These are phyloP conservation scores for Mycena albidolilacea DNA, from an alignment of 768 basidiomycete species.

Conservation along the genomic window DNA sequence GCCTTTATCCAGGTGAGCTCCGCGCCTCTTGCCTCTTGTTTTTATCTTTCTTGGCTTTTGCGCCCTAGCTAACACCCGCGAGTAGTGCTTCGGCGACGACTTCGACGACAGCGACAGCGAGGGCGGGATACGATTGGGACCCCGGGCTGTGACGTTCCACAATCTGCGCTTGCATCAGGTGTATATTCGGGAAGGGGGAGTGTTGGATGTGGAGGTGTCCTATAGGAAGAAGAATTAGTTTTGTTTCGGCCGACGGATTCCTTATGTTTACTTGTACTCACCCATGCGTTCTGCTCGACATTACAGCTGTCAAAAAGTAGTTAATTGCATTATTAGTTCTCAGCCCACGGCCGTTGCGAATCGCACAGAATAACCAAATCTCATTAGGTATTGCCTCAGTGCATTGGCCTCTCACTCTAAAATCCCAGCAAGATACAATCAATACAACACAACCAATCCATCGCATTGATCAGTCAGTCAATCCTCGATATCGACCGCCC, in stretches of 20 bases:
- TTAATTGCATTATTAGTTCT: too few relatives aligned
- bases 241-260: background rate
- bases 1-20: slow-evolving; percentile 22
- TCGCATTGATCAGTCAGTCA: slow-evolving; percentile 46
- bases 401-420: too few relatives aligned
- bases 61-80: background rate
- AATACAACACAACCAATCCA: background rate
- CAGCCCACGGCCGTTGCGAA: too few relatives aligned
- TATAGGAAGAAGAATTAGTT: slow-evolving; percentile 23
- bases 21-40: too few relatives aligned
- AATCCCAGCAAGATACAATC: too few relatives aligned
- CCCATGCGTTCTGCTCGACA: too few relatives aligned
- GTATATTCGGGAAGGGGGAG: slow-evolving; percentile 6
- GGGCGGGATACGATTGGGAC: slow-evolving; percentile 25
- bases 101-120: slow-evolving; percentile 3
- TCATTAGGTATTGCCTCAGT: too few relatives aligned
- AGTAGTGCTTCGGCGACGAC: slow-evolving; percentile 19
- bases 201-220: slow-evolving; percentile 22
- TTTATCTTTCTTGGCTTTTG: too few relatives aligned
- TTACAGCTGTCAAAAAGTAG: background rate
- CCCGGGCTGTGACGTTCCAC: slow-evolving; percentile 25
- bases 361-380: too few relatives aligned
- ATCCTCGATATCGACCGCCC: slow-evolving; percentile 81
- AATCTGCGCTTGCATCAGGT: slow-evolving; percentile 26
- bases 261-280: too few relatives aligned